Evolutionary conservation across 257 asterid genomes (phyloP).

Genomic region (Nicotiana noctiflora): DNA sequence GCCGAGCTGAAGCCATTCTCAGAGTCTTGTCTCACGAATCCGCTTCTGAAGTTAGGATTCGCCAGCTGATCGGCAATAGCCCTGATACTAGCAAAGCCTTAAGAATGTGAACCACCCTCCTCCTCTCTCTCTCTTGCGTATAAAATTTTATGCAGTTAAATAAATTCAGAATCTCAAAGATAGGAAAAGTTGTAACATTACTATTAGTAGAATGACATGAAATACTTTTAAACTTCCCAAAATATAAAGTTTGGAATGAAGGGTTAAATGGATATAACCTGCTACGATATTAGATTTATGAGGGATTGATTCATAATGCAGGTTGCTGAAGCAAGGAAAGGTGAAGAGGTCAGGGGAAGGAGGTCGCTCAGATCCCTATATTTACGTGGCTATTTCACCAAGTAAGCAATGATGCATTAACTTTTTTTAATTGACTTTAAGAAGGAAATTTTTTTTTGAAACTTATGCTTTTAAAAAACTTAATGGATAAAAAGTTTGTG

Average conservation of each 20-base stretch:
- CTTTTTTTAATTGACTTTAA: background rate
- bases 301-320: conserved; percentile 17
- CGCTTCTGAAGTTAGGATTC: conserved; percentile 79
- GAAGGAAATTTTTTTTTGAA: too few relatives aligned
- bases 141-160: too few relatives aligned
- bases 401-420: background rate
- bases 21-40: conserved; percentile 54
- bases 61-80: conserved; percentile 88
- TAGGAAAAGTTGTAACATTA: background rate
- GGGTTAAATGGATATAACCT: background rate
- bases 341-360: conserved; percentile 89
- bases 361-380: conserved; percentile 77
- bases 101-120: conserved; percentile 50
- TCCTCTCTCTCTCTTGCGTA: background rate
- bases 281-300: background rate
- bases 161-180: background rate
- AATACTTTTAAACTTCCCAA: background rate
- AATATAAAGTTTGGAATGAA: background rate
- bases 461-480: too few relatives aligned
- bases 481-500: too few relatives aligned
- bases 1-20: conserved; percentile 64
- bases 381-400: conserved; percentile 51
- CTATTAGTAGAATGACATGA: background rate
- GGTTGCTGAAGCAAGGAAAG: conserved; percentile 67
- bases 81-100: conserved; percentile 99